Evolutionary conservation across 805 yeast species (phyloP).

Genomic region (Yarrowia osloensis): DNA sequence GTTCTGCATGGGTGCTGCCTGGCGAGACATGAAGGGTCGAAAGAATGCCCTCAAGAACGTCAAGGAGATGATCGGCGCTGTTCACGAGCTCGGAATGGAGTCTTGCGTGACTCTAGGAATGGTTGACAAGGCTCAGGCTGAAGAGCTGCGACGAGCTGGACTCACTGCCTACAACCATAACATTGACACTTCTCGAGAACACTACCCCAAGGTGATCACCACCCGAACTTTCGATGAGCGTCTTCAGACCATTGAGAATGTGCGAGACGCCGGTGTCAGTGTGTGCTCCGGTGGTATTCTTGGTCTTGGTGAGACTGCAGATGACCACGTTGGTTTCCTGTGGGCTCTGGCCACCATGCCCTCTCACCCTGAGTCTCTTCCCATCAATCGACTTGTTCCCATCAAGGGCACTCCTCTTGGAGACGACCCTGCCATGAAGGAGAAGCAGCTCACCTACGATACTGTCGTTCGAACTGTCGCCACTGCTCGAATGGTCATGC

Average conservation of each 20-base stretch:
- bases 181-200: conserved; percentile 76
- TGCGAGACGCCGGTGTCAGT: conserved; percentile 61
- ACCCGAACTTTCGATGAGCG: conserved; percentile 74
- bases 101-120: conserved; percentile 81
- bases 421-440: conserved; percentile 45
- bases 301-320: conserved; percentile 73
- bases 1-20: conserved; percentile 85
- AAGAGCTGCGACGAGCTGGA: conserved; percentile 63
- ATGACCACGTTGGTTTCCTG: conserved; percentile 69
- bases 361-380: conserved; percentile 77
- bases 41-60: conserved; percentile 65
- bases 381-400: conserved; percentile 77
- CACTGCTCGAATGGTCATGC: conserved; percentile 76
- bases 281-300: conserved; percentile 81
- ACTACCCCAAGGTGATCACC: conserved; percentile 69
- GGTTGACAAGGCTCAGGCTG: conserved; percentile 67
- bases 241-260: conserved; percentile 63
- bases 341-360: conserved; percentile 67
- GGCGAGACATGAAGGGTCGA: conserved; percentile 83
- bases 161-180: conserved; percentile 82
- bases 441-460: conserved; percentile 52
- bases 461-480: conserved; percentile 68
- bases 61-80: conserved; percentile 62
- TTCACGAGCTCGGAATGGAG: conserved; percentile 69
- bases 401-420: conserved; percentile 78